phyloP scores from a whole-genome alignment of 2,329 filamentous ascomycete species.

The Calycina herbarum region DNA sequence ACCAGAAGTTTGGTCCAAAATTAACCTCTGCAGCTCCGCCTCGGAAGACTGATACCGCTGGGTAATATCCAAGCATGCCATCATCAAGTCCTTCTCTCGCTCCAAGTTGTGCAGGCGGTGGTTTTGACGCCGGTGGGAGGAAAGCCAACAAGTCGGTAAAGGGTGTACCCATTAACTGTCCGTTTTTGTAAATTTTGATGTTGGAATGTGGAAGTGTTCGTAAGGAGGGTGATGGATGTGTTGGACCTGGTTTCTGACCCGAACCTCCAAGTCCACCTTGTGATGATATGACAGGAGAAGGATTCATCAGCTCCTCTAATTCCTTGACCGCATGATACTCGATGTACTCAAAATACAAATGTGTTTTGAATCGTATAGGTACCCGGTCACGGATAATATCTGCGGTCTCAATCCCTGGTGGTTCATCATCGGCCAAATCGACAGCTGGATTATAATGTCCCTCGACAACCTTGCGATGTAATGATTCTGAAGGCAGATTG shows the following conservation, averaged over 20 bases:
- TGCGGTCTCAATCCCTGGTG: slow-evolving; percentile 52
- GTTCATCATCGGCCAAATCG: slow-evolving; percentile 62
- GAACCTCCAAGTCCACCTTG: slow-evolving; percentile 39
- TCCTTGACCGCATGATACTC: slow-evolving; percentile 87
- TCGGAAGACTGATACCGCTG: slow-evolving; percentile 86
- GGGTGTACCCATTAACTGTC: slow-evolving; percentile 78
- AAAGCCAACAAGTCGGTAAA: slow-evolving; percentile 90
- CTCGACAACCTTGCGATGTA: slow-evolving; percentile 86
- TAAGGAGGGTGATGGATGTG: slow-evolving; percentile 71
- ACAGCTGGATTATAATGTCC: slow-evolving; percentile 86
- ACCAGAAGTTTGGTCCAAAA: slow-evolving; percentile 94
- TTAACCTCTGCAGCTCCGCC: slow-evolving; percentile 91
- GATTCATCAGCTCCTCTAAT: slow-evolving; percentile 80
- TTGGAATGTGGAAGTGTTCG: slow-evolving; percentile 83
- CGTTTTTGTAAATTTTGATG: slow-evolving; percentile 93
- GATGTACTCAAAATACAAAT: slow-evolving; percentile 90
- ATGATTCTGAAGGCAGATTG: slow-evolving; percentile 76
- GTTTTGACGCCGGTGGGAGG: slow-evolving; percentile 82
- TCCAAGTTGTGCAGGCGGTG: slow-evolving; percentile 63
- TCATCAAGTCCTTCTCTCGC: slow-evolving; percentile 89
- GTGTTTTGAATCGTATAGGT: slow-evolving; percentile 89
- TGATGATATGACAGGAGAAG: slow-evolving; percentile 51
- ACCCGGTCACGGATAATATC: slow-evolving; percentile 95
- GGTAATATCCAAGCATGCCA: slow-evolving; percentile 93
- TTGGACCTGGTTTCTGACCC: slow-evolving; percentile 63